Evolutionary conservation across 2,329 filamentous ascomycete species (phyloP).

Genomic region (Exserohilum turcica): DNA sequence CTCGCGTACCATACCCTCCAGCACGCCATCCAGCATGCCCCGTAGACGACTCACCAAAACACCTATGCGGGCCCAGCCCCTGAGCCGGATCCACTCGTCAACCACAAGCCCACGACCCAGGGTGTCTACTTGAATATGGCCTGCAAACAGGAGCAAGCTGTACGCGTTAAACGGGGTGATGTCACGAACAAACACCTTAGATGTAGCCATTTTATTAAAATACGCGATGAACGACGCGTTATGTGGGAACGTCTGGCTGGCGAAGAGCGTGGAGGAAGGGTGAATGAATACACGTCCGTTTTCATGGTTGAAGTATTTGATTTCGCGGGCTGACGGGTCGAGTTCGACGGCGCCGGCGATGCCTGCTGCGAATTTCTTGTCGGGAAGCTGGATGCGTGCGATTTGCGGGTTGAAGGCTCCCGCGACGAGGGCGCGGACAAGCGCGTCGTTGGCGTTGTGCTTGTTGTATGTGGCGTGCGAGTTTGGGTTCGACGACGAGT

Average conservation of each 20-base stretch:
- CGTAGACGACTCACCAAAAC: conserved; percentile 83
- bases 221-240: conserved; percentile 82
- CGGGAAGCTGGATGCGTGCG: conserved; percentile 88
- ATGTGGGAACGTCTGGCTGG: conserved; percentile 75
- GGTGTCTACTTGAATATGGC: conserved; percentile 83
- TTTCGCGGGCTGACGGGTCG: conserved; percentile 87
- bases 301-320: conserved; percentile 78
- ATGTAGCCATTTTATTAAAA: conserved; percentile 89
- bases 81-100: conserved; percentile 84
- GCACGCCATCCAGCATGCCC: conserved; percentile 82
- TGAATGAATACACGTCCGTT: conserved; percentile 82
- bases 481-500: conserved; percentile 37
- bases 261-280: conserved; percentile 84
- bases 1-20: conserved; percentile 80
- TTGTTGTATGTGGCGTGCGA: conserved; percentile 52
- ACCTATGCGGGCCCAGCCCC: conserved; percentile 93
- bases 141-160: conserved; percentile 84
- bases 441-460: conserved; percentile 53
- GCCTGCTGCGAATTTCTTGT: conserved; percentile 91
- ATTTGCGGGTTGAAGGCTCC: conserved; percentile 74
- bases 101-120: conserved; percentile 84
- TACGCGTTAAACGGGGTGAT: conserved; percentile 93
- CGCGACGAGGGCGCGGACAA: conserved; percentile 56
- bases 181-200: conserved; percentile 89
- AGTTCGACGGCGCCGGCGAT: conserved; percentile 89